A percentile compares a stretch with the other conserved stretches of the same genome.
Conservation (phyloP, 805 yeast species). For the Wickerhamiella nectarea region DNA sequence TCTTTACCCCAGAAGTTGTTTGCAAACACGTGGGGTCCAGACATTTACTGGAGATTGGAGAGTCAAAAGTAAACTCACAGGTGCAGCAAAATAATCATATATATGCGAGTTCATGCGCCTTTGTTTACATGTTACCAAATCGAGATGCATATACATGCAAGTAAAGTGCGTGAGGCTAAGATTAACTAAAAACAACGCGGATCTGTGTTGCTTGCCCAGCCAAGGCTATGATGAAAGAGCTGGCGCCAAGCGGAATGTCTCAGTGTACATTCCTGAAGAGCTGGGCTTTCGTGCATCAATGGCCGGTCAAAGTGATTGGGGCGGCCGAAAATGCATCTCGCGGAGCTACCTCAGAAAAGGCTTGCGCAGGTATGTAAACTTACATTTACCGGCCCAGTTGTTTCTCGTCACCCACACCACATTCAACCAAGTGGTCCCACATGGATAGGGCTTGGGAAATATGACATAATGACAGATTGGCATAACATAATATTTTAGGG, state of each 20-base stretch:
- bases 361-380: neutral
- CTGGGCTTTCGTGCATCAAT: too few species aligned
- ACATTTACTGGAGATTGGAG: conserved; percentile 1
- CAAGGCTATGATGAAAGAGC: neutral
- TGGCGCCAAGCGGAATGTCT: neutral
- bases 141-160: conserved; percentile 5
- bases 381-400: neutral
- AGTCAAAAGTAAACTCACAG: neutral
- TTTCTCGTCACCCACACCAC: neutral
- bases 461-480: neutral
- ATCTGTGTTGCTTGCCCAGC: neutral
- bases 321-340: neutral
- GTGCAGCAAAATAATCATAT: conserved; percentile 6
- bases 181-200: too few species aligned
- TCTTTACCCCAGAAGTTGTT: conserved; percentile 40
- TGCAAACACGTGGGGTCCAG: conserved; percentile 18
- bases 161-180: neutral
- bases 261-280: neutral
- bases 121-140: conserved; percentile 6
- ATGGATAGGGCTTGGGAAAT: too few species aligned
- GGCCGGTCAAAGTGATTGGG: too few species aligned
- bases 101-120: neutral
- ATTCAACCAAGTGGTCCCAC: neutral
- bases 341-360: too few species aligned
- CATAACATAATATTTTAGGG: neutral